Base-by-base conservation (phyloP, 2,329 filamentous ascomycete species). In the Coniella lustricola region DNA sequence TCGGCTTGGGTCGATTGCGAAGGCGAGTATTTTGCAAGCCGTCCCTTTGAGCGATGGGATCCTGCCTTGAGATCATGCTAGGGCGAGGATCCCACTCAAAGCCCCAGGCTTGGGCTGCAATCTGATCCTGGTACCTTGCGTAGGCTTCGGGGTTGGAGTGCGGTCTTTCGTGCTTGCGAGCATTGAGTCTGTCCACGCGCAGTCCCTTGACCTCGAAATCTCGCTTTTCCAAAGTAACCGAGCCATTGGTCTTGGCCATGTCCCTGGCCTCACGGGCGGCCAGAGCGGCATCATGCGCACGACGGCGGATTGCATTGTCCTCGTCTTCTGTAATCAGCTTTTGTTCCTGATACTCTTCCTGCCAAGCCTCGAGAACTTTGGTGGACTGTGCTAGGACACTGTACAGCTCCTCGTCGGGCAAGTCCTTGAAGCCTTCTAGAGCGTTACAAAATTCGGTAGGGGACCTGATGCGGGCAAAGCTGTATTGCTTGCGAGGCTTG, bases 71-170 rank as follows among this genome's bases (percentile, higher is more conserved):
- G 50, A 82, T 69, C 61, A 77, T 77, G 51, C 72, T 72, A 2
- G 74, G 71, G 44, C 79, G 74, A 9, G 74, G 69, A 55, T 82
- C 79, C 55, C 82, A 79, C 51, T 81, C 75, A 56, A 82, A 82
- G 14, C 75, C 74, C 57, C 82, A 84, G 1, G 73, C 70, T 52
- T 75, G 70, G 7, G 80, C 78, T 71, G 79, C 76, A 52, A 81
- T 68, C 48, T 69, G 69, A 62, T 82, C 78, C 59, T 84, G 75
- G 46, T 69, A 60, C 48, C 61, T 60, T 36, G 62, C 58, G 52
- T 76, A 73, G 4, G 72, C 67, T 37, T 76, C 69, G 20, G 69
- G 64, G 0, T 69, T 69, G 7, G 71, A 66, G 34, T 74, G 68
- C 20, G 69, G 64, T 1, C 68, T 68, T 46, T 75, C 72, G 25